These are phyloP conservation scores for Hygrophila difformis DNA, from an alignment of 257 asterid species.

Conservation along the genomic window DNA sequence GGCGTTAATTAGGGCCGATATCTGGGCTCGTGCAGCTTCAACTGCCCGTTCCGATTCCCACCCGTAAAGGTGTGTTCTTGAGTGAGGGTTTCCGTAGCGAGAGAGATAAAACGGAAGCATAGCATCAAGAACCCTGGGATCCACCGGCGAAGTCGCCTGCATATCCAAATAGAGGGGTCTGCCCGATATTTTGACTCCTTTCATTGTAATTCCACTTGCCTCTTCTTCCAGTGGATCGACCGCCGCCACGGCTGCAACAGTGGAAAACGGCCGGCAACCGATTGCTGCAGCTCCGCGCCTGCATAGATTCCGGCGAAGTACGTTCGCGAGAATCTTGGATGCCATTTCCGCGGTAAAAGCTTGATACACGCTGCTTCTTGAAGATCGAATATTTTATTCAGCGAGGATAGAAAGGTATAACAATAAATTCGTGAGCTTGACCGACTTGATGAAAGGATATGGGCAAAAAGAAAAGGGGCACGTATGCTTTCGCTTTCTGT, in stretches of 20 bases:
- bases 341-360: slow-evolving; percentile 39
- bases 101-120: slow-evolving; percentile 83
- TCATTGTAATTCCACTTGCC: slow-evolving; percentile 44
- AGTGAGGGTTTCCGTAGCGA: slow-evolving; percentile 87
- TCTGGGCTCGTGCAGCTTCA: slow-evolving; percentile 54
- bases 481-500: too few relatives aligned
- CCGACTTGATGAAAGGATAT: too few relatives aligned
- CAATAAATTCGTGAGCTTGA: too few relatives aligned
- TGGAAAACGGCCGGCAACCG: slow-evolving; percentile 29
- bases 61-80: slow-evolving; percentile 94
- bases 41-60: slow-evolving; percentile 97
- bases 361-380: too few relatives aligned
- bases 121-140: slow-evolving; percentile 85
- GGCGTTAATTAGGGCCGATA: slow-evolving; percentile 59
- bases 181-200: slow-evolving; percentile 88
- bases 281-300: slow-evolving; percentile 14
- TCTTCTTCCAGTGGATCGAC: slow-evolving; percentile 50
- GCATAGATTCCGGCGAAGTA: slow-evolving; percentile 40
- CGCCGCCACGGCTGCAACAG: slow-evolving; percentile 37
- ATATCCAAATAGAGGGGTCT: slow-evolving; percentile 93
- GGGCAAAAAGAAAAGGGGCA: too few relatives aligned
- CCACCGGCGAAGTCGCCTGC: slow-evolving; percentile 98
- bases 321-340: slow-evolving; percentile 44
- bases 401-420: too few relatives aligned
- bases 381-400: too few relatives aligned